Percentiles rank a stretch among this genome's conserved stretches.
phyloP scores from a whole-genome alignment of 805 yeast genomes.

The Pichia sporocuriosa region DNA sequence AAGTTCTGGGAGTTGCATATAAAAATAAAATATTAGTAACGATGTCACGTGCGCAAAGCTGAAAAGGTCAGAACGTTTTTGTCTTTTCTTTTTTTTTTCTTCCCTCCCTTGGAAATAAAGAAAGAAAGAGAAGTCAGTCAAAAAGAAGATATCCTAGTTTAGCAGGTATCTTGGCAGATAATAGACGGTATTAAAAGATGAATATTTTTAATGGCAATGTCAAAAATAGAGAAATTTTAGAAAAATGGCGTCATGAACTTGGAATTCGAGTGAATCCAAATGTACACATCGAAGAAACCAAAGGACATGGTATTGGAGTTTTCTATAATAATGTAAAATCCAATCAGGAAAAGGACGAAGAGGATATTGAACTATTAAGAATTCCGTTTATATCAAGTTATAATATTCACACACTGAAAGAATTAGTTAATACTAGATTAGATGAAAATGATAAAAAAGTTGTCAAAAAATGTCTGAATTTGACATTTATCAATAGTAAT shows the following conservation, averaged over 20 bases:
- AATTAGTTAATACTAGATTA: constrained; percentile 13
- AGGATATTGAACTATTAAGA: constrained; percentile 31
- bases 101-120: too few relatives aligned
- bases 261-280: constrained; percentile 9
- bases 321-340: constrained; percentile 18
- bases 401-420: constrained; percentile 28
- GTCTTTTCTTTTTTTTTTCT: too few relatives aligned
- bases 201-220: too few relatives aligned
- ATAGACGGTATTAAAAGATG: too few relatives aligned
- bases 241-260: constrained; percentile 13
- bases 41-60: not conserved
- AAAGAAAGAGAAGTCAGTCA: too few relatives aligned
- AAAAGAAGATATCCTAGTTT: too few relatives aligned
- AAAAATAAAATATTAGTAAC: too few relatives aligned
- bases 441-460: constrained; percentile 16
- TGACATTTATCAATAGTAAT: constrained; percentile 11
- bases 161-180: too few relatives aligned
- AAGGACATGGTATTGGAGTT: constrained; percentile 30
- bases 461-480: constrained; percentile 15
- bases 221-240: not conserved
- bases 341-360: constrained; percentile 4
- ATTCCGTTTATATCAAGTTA: constrained; percentile 30
- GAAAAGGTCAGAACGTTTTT: too few relatives aligned
- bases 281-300: constrained; percentile 15
- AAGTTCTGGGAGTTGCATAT: too few relatives aligned